These are phyloP conservation scores for Eucalyptus regnans DNA, from an alignment of 345 rosid species.

Conservation along the genomic window DNA sequence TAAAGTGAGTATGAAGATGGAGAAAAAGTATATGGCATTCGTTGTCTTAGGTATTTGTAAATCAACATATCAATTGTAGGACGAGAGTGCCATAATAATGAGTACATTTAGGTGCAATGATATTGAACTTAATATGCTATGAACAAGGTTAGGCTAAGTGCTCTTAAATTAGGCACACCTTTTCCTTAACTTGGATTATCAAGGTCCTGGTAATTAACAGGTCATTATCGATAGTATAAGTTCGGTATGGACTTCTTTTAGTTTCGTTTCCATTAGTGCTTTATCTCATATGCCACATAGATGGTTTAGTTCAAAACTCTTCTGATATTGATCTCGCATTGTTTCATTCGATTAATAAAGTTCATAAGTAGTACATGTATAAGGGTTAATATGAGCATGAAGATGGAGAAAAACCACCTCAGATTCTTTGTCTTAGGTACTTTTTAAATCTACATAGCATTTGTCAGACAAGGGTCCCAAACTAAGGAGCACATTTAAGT, in stretches of 20 bases:
- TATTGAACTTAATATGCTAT: neutral
- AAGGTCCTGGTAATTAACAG: neutral
- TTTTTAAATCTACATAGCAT: neutral
- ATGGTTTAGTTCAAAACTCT: neutral
- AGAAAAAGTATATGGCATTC: neutral
- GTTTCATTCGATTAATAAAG: neutral
- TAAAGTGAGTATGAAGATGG: neutral
- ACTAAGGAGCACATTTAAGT: neutral
- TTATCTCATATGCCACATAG: neutral
- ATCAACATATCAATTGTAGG: neutral
- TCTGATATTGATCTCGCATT: neutral
- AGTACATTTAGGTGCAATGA: neutral
- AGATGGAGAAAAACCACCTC: neutral
- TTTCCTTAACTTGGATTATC: neutral
- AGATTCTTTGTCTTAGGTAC: neutral
- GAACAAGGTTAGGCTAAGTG: neutral
- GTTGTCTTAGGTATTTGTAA: neutral
- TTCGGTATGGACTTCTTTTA: neutral
- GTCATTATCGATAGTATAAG: neutral
- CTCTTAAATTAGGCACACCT: neutral
- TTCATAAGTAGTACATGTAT: neutral
- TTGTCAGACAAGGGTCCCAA: neutral
- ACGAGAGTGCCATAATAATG: neutral
- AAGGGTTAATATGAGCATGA: neutral
- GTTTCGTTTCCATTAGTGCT: neutral